Base-by-base conservation (phyloP, 177 flowering plant species). In the Telopea speciosissima region DNA sequence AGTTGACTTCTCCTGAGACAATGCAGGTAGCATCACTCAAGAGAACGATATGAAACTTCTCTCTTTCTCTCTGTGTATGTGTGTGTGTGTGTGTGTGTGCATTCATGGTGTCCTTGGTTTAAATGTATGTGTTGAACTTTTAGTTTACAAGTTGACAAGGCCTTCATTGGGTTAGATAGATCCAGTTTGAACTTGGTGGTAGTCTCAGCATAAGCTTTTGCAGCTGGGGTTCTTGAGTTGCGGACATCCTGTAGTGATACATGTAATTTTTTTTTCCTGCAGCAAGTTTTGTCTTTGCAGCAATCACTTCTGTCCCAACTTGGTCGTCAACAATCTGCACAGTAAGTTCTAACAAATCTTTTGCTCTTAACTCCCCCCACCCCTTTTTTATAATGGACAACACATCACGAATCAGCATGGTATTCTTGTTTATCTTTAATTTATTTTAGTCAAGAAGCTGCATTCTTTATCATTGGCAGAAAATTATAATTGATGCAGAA, bases 1-100 rank as follows among this genome's bases (percentile, higher is more conserved):
- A 89, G 78, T 74, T 92, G 70, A 79, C 96, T 63, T 85, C 92
- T 31, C 97, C 99, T 24, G 96, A 90, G 80, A 89, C 83, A 22
- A 85, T 95, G 94, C 99, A 90, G 99, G 99, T 90, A 79, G 8
- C 26, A 31, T 44, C 26, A 52, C 60, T 61, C 59, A 22, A 62
- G 66, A 31, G 24, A 65, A 40, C 45, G 62, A 31, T 63, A 42
- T 71, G 66, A 62, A 63, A 12, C 54, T 13, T 49, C 54, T 16
- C 54, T 13, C 19, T 16, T 19, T 13, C 54, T 49, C 54, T 13
- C 54, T 49, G 8, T 49, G 1, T 1, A 6, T 12, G 54, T 16
- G 23, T 40, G 22, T 23, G 58, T 2, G 8, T 49, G 54, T 9
- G 49, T 36, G 31, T 21, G 19, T 23, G 22, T 69, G 60, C 0